Evolutionary conservation across 495 filamentous ascomycete genomes (phyloP).

Genomic region (Pseudoneurospora amorphoporcata): DNA sequence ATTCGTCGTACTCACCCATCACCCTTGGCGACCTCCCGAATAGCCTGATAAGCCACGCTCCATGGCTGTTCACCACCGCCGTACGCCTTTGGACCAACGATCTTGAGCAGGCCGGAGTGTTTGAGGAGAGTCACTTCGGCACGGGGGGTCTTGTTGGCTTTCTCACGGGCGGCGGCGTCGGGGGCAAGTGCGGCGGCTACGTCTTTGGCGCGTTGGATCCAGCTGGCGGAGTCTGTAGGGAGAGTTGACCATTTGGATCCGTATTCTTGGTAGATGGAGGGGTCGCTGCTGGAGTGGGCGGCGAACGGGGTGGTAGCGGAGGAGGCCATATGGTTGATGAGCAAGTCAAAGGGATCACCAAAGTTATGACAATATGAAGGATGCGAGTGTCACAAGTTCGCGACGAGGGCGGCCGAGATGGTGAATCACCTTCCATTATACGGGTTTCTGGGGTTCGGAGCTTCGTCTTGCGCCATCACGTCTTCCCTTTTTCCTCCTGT

Average conservation of each 20-base stretch:
- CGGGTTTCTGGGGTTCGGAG: not conserved
- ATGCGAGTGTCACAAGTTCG: not conserved
- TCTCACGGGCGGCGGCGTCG: slow-evolving; percentile 43
- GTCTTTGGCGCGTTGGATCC: slow-evolving; percentile 42
- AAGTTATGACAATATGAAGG: not conserved
- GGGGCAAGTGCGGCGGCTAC: slow-evolving; percentile 41
- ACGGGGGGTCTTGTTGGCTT: slow-evolving; percentile 44
- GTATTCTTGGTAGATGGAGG: slow-evolving; percentile 39
- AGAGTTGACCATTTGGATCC: slow-evolving; percentile 35
- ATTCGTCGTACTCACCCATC: slow-evolving; percentile 33
- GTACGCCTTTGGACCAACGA: slow-evolving; percentile 43
- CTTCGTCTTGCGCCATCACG: not conserved
- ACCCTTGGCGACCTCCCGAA: slow-evolving; percentile 47
- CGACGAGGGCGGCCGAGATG: not conserved
- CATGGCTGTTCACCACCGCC: slow-evolving; percentile 49
- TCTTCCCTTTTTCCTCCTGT: not conserved
- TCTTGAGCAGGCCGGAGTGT: slow-evolving; percentile 43
- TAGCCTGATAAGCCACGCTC: slow-evolving; percentile 45
- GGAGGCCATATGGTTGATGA: not conserved
- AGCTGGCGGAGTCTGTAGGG: slow-evolving; percentile 34
- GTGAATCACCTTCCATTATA: not conserved
- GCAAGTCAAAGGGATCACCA: not conserved
- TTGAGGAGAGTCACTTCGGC: slow-evolving; percentile 50
- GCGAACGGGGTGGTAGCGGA: not conserved
- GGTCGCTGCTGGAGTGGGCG: slow-evolving; percentile 33